Evolutionary conservation across 2,329 filamentous ascomycete species (phyloP).

Genomic region (Paracoccidioides brasiliensis): DNA sequence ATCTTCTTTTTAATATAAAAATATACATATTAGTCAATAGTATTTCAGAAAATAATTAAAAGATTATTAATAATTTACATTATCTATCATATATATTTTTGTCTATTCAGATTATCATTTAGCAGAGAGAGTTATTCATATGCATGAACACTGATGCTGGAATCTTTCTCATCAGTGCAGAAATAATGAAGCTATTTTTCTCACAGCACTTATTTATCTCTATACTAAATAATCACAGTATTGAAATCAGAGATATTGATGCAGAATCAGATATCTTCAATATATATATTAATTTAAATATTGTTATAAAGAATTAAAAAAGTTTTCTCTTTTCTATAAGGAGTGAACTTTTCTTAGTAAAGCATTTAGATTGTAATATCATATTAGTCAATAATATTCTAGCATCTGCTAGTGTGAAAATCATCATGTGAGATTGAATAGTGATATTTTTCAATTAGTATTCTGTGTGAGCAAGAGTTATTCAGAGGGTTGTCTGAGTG

Average conservation of each 20-base stretch:
- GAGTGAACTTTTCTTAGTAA: too few relatives aligned
- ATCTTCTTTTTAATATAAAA: not conserved
- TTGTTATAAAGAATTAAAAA: too few relatives aligned
- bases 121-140: not conserved
- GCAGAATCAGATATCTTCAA: not conserved
- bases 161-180: not conserved
- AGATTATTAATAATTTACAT: not conserved
- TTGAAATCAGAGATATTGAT: not conserved
- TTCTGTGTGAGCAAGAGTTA: too few relatives aligned
- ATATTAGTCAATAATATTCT: too few relatives aligned
- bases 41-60: not conserved
- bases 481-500: too few relatives aligned
- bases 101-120: not conserved
- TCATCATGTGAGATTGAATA: too few relatives aligned
- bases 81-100: not conserved
- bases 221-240: not conserved
- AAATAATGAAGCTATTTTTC: not conserved
- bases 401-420: too few relatives aligned
- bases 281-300: too few relatives aligned
- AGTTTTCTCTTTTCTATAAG: too few relatives aligned
- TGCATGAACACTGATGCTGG: not conserved
- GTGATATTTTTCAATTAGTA: too few relatives aligned
- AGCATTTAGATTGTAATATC: too few relatives aligned
- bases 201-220: not conserved
- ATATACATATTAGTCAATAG: not conserved